Conservation (phyloP, 768 basidiomycete species). For the Phylloporus sp. region DNA sequence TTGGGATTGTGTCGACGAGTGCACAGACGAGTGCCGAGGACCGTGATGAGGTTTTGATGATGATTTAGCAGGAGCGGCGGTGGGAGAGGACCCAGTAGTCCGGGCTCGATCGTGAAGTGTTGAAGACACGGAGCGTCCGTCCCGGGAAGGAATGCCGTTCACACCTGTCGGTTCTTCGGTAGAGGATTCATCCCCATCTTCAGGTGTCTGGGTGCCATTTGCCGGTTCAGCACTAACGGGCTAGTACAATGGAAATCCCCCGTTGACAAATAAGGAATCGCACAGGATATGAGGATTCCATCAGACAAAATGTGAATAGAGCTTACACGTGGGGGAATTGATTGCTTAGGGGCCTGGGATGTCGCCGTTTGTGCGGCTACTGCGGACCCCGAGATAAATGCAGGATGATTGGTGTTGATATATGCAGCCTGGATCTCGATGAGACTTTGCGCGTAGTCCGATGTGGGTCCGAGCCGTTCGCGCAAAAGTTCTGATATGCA, state of each 20-base stretch:
- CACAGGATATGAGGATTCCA: conserved; percentile 8
- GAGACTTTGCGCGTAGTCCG: conserved; percentile 92
- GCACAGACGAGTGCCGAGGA: conserved; percentile 32
- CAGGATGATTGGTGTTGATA: conserved; percentile 98
- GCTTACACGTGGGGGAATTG: conserved; percentile 51
- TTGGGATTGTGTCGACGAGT: conserved; percentile 30
- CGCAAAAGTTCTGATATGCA: conserved; percentile 94
- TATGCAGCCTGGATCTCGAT: conserved; percentile 98
- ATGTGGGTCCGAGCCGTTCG: conserved; percentile 93
- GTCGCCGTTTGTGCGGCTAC: conserved; percentile 48
- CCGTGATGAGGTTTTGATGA: conserved; percentile 27
- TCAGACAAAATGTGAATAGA: conserved; percentile 6
- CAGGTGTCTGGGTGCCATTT: conserved; percentile 46
- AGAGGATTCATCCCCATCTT: conserved; percentile 63
- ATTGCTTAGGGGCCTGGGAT: conserved; percentile 38
- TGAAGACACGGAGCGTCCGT: conserved; percentile 69
- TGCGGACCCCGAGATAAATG: conserved; percentile 81
- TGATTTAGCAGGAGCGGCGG: conserved; percentile 23
- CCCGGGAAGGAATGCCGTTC: conserved; percentile 51
- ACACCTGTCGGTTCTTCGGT: conserved; percentile 51
- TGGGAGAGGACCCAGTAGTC: conserved; percentile 35
- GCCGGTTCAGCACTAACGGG: conserved; percentile 59
- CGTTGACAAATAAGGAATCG: conserved; percentile 9
- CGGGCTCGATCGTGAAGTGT: conserved; percentile 72
- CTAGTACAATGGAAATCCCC: conserved; percentile 32